Conservation (phyloP, 805 yeast genomes). For the Diddensiella caesifluorescens region DNA sequence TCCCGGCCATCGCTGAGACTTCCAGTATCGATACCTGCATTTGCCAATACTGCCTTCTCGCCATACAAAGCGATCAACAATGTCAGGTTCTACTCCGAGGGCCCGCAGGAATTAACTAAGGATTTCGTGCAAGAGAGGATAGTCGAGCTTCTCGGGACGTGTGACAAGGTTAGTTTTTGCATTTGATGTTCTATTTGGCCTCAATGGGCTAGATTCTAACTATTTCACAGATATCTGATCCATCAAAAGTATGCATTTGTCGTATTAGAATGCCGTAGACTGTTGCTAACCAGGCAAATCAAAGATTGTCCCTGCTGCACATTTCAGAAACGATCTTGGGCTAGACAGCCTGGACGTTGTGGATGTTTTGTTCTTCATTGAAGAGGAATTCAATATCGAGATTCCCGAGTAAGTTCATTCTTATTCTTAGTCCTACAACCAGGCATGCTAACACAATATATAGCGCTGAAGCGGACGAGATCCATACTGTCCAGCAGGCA, state of each 20-base stretch:
- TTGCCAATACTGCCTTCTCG: neutral
- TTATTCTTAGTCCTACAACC: neutral
- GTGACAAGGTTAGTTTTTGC: constrained; percentile 48
- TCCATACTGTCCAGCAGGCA: constrained; percentile 91
- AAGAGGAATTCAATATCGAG: constrained; percentile 67
- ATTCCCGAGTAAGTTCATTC: constrained; percentile 44
- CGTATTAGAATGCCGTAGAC: too few species aligned
- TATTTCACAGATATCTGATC: neutral
- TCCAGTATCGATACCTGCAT: neutral
- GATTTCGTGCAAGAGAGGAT: constrained; percentile 81
- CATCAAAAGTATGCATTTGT: too few species aligned
- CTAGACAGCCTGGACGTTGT: constrained; percentile 92
- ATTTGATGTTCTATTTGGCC: neutral
- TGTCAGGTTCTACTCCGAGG: constrained; percentile 50
- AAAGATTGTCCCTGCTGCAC: too few species aligned
- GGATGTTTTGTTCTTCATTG: constrained; percentile 93
- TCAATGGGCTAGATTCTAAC: neutral
- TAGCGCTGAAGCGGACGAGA: constrained; percentile 79
- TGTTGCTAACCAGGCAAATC: too few species aligned
- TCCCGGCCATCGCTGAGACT: neutral
- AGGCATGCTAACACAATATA: neutral
- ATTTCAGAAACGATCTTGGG: constrained; percentile 53
- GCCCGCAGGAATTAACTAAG: constrained; percentile 55
- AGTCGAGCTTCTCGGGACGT: constrained; percentile 63
- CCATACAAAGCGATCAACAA: neutral